These are phyloP conservation scores for Flaveria sonorensis DNA, from an alignment of 129 eudicot species.

Conservation along the genomic window DNA sequence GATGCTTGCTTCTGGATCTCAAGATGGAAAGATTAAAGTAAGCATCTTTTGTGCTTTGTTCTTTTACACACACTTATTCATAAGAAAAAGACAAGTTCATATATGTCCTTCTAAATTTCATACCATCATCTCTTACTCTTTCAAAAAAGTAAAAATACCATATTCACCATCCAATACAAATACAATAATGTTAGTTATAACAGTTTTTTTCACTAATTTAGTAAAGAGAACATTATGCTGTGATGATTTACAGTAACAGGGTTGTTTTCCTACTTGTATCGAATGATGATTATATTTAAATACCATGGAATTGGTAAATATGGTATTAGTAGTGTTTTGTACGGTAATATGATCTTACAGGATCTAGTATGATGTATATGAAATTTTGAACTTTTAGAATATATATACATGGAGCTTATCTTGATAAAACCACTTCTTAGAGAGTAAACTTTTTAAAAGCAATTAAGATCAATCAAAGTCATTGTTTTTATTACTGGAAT, in stretches of 20 bases:
- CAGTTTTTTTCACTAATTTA: not conserved
- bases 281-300: not conserved
- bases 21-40: conserved; percentile 95
- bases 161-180: too few species aligned
- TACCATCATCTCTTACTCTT: not conserved
- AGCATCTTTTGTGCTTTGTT: conserved; percentile 10
- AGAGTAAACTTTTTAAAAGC: too few species aligned
- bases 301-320: not conserved
- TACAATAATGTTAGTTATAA: not conserved
- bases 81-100: not conserved
- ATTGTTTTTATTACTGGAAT: too few species aligned
- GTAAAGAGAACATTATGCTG: not conserved
- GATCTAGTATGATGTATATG: not conserved
- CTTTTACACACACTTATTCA: not conserved
- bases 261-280: not conserved
- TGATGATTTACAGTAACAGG: not conserved
- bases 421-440: too few species aligned
- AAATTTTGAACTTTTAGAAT: not conserved
- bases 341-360: not conserved
- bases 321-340: not conserved
- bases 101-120: not conserved
- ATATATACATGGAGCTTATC: too few species aligned
- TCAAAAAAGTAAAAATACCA: not conserved
- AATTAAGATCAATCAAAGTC: too few species aligned
- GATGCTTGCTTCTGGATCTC: conserved; percentile 97